Evolutionary conservation across 2,329 filamentous ascomycete genomes (phyloP).

Genomic region (Claviceps fusiformis): DNA sequence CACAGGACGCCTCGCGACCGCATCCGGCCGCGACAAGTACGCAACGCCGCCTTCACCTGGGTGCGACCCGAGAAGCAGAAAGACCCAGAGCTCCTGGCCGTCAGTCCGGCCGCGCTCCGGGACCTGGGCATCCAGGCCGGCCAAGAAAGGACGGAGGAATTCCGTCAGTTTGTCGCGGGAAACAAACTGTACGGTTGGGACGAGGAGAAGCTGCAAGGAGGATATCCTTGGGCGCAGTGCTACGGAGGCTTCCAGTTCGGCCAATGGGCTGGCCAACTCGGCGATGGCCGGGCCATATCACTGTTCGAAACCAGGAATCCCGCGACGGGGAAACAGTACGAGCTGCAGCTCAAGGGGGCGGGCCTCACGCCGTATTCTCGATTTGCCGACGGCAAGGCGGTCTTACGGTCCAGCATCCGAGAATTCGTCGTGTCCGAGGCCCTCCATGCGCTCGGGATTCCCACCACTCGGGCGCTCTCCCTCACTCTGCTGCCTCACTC

Average conservation of each 20-base stretch:
- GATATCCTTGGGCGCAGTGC: constrained; percentile 97
- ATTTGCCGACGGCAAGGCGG: constrained; percentile 91
- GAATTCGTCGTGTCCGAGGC: constrained; percentile 90
- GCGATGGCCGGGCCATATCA: constrained; percentile 87
- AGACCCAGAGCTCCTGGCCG: constrained; percentile 65
- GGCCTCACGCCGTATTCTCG: constrained; percentile 88
- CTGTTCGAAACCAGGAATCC: constrained; percentile 82
- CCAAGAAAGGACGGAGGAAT: constrained; percentile 59
- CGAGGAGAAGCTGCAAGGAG: constrained; percentile 47
- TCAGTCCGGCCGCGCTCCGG: constrained; percentile 64
- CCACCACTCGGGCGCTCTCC: constrained; percentile 73
- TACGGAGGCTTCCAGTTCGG: constrained; percentile 79
- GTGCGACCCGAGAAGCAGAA: constrained; percentile 65
- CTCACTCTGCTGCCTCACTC: constrained; percentile 62
- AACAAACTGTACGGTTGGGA: constrained; percentile 74
- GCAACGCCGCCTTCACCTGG: constrained; percentile 76
- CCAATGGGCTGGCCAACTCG: constrained; percentile 89
- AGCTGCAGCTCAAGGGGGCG: constrained; percentile 89
- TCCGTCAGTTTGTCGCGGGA: constrained; percentile 64
- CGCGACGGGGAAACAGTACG: constrained; percentile 58
- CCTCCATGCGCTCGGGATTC: constrained; percentile 72
- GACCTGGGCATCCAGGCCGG: constrained; percentile 64
- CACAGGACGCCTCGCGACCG: constrained; percentile 66
- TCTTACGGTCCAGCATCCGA: constrained; percentile 80
- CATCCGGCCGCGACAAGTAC: constrained; percentile 71